Base-by-base conservation (phyloP, 1,139 yeast genomes). In the Zygoascus hellenicus region DNA sequence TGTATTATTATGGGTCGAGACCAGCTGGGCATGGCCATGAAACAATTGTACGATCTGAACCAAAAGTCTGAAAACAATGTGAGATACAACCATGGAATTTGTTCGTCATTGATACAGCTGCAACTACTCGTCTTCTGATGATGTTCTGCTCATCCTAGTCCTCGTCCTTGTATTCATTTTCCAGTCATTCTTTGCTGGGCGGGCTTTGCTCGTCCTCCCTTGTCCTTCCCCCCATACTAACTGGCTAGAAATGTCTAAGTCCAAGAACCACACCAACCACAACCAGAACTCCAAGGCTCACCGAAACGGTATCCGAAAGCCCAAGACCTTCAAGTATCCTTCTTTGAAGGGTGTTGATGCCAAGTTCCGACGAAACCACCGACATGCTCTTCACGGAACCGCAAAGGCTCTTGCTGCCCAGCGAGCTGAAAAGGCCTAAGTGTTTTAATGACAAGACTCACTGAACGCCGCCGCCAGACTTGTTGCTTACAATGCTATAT, bases 281-380 rank as follows among this genome's bases (percentile, higher is more conserved):
- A 92, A 92, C 95, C 97, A 92, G 77, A 87, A 86, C 89, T 85
- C 77, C 75, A 92, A 92, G 95, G 97, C 97, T 70, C 98, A 92
- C 96, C 90, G 83, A 75, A 92, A 92, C 87, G 98, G 98, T 79
- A 92, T 92, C 80, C 92, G 90, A 87, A 92, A 90, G 90, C 96
- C 97, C 68, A 85, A 79, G 82, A 84, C 96, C 71, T 76, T 81
- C 95, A 90, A 87, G 81, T 88, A 90, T 83, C 96, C 97, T 65
- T 89, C 97, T 61, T 81, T 88, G 76, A 90, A 87, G 80, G 96
- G 96, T 80, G 97, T 90, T 74, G 97, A 92, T 76, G 83, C 98
- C 72, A 92, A 92, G 85, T 92, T 92, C 95, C 83, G 82, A 74
- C 87, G 97, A 81, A 92, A 92, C 95, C 97, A 90, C 92, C 89